Evolutionary conservation across 2,329 filamentous ascomycete species (phyloP).

Genomic region (Botrytis deweyae): DNA sequence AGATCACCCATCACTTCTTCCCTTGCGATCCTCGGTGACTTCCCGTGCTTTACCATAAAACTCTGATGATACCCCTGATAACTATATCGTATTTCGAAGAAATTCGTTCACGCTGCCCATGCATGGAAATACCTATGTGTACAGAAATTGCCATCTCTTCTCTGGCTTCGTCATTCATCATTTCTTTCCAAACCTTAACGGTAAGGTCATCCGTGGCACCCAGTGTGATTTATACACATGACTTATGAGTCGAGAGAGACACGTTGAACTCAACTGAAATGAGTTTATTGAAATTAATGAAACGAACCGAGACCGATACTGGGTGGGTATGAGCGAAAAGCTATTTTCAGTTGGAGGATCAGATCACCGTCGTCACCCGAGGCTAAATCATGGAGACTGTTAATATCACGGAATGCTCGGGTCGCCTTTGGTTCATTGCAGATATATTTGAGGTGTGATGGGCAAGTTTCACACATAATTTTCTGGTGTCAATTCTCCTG

Average conservation of each 20-base stretch:
- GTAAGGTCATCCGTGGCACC: too few relatives aligned
- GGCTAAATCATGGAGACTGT: background rate
- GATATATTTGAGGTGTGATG: background rate
- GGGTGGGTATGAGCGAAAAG: background rate
- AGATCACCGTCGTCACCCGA: background rate
- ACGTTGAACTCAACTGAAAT: background rate
- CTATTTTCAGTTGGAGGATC: constrained; percentile 3
- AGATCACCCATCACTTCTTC: constrained; percentile 2
- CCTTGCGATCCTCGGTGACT: background rate
- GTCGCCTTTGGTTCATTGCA: constrained; percentile 13
- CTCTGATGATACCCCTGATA: background rate
- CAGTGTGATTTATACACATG: background rate
- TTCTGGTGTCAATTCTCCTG: background rate
- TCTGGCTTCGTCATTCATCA: background rate
- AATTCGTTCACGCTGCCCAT: background rate
- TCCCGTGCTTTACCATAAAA: background rate
- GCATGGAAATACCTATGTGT: background rate
- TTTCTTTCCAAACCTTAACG: background rate
- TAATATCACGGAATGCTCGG: constrained; percentile 5
- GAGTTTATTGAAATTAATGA: background rate
- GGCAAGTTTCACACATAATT: background rate
- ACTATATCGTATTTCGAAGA: too few relatives aligned
- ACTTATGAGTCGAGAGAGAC: background rate
- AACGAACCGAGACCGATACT: background rate
- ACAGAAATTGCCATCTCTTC: background rate